Conservation (phyloP, 305 asterid genomes). For the Solanum hybrid region DNA sequence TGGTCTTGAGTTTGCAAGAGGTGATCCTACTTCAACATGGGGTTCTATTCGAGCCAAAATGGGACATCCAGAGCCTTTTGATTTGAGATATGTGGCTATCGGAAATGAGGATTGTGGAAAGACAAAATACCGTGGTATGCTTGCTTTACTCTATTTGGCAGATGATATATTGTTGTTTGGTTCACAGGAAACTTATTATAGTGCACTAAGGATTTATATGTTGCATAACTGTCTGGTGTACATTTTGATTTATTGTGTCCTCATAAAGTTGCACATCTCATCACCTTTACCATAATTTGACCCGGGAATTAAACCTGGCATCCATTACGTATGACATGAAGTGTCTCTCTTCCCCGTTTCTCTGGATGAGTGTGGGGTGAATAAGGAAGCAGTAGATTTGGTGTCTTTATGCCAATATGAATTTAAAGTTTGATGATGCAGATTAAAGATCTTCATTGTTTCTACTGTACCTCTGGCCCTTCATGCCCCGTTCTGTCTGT, state of each 20-base stretch:
- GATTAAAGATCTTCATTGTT: not conserved
- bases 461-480: not conserved
- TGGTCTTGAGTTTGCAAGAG: conserved; percentile 86
- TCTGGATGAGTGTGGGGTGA: not conserved
- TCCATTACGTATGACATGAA: not conserved
- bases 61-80: conserved; percentile 93
- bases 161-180: not conserved
- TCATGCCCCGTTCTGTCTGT: not conserved
- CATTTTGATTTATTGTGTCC: not conserved
- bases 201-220: not conserved
- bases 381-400: not conserved
- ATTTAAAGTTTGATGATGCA: not conserved
- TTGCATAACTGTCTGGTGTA: not conserved
- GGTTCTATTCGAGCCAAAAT: conserved; percentile 79
- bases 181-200: not conserved
- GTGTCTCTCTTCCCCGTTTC: not conserved
- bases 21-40: conserved; percentile 70
- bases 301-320: not conserved
- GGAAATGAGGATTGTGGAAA: conserved; percentile 95
- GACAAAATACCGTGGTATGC: conserved; percentile 63
- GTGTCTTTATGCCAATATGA: not conserved
- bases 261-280: not conserved
- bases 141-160: not conserved
- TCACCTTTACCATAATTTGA: not conserved
- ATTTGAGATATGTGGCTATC: conserved; percentile 78